Evolutionary conservation across 1,139 yeast species (phyloP).

Genomic region (Meyerozyma elateridarum): DNA sequence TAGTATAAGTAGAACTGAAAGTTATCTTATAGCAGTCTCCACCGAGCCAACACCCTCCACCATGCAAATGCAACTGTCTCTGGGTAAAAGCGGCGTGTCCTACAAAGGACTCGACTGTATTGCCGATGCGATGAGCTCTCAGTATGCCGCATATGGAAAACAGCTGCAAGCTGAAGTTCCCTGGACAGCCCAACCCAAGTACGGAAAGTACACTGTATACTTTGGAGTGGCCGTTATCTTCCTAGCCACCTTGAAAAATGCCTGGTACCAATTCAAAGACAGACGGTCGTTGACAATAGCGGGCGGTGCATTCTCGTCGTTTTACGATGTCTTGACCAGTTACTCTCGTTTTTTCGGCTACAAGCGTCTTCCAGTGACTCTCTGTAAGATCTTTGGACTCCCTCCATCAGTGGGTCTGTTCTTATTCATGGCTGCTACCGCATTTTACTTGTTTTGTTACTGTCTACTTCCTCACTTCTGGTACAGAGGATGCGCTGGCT

Average conservation of each 20-base stretch:
- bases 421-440: slow-evolving; percentile 33
- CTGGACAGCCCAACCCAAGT: slow-evolving; percentile 36
- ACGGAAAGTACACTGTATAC: slow-evolving; percentile 45
- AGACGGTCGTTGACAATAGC: slow-evolving; percentile 10
- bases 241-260: slow-evolving; percentile 35
- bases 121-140: slow-evolving; percentile 27
- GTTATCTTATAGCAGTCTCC: too few relatives aligned
- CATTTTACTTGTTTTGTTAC: slow-evolving; percentile 44
- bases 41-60: too few relatives aligned
- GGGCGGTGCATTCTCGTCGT: slow-evolving; percentile 11
- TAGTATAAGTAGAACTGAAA: too few relatives aligned
- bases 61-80: not conserved
- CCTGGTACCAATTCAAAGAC: slow-evolving; percentile 34
- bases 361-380: slow-evolving; percentile 36
- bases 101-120: slow-evolving; percentile 46
- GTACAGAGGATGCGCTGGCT: slow-evolving; percentile 52
- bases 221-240: slow-evolving; percentile 37
- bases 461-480: slow-evolving; percentile 48
- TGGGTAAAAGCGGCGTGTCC: not conserved
- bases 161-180: slow-evolving; percentile 36
- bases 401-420: slow-evolving; percentile 50
- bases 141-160: slow-evolving; percentile 19
- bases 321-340: slow-evolving; percentile 31
- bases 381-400: slow-evolving; percentile 38
- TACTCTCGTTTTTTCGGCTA: slow-evolving; percentile 46